Base-by-base conservation (phyloP, 177 flowering plant genomes). In the Vitis hybrid region DNA sequence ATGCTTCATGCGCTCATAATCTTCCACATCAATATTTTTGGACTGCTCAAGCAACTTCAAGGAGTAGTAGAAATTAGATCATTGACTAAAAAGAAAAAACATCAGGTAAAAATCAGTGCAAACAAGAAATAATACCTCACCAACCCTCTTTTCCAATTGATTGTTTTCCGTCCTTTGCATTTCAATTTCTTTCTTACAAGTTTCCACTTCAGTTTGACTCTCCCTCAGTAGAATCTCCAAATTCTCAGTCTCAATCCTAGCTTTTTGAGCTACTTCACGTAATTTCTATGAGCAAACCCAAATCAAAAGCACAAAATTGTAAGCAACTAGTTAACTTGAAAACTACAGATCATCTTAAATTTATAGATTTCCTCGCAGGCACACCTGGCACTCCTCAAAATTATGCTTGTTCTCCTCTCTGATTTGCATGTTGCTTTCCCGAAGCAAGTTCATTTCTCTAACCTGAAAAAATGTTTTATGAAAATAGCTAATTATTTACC, bases 341-440 rank as follows among this genome's bases (percentile, higher is more conserved):
- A 52, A 38, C 15, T 20, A 3, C 11, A 47, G 4, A 3, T 14
- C 17, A 54, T 13, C 50, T 6, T 17, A 38, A 59, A 24, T 12
- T 50, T 0, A 31, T 11, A 57, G 62, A 57, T 56, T 17, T 17
- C 28, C 4, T 33, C 56, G n/a, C 15, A 33, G 14, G 4, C 77
- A 72, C 69, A 92, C 97, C 96, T 87, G 96, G 70, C 98, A 91
- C 63, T 95, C 98, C 69, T 95, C 95, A 76, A 95, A 90, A 77
- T 93, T 93, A 71, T 92, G 87, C 72, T 86, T 87, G 79, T 92
- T 95, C 76, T 95, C 99, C 78, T 92, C 98, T 72, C 98, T 84
- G 15, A 95, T 95, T 73, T 95, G 99, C 73, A 81, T 66, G 70
- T 95, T 95, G 78, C 99, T 95, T 82, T 95, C 99, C 60, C 99